Base-by-base conservation (phyloP, 2,329 filamentous ascomycete species). In the Botrytis sinoallii region DNA sequence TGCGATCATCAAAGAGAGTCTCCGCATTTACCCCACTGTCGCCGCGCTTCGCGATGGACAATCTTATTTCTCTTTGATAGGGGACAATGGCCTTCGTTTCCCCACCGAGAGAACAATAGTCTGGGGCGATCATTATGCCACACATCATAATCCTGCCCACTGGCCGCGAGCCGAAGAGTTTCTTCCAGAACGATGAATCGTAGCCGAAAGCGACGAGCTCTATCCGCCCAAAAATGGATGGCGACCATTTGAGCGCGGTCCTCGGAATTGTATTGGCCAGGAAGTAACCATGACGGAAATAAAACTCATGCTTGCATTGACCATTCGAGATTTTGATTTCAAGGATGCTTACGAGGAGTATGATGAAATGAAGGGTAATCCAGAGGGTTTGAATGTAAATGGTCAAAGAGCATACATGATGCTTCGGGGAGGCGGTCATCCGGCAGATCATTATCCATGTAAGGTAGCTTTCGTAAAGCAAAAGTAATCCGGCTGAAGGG, bases 211-310 rank as follows among this genome's bases (percentile, higher is more conserved):
- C 20, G 76, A 84, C 80, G 81, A 44, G 74, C 79, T 66, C 83
- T 85, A 77, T 65, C 77, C 77, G 3, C 29, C 32, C 10, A 74
- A 76, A n/a, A 72, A 84, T 65, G 88, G 87, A 1, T 90, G 84
- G 83, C 83, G 87, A 12, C 83, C 86, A 0, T 90, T 90, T 78
- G 86, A 87, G 76, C 83, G 85, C 71, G 88, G 88, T 0, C 83
- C 84, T 3, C 79, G 88, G 14, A 86, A 85, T 69, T 91, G 88
- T 77, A 85, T 89, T n/a, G 88, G 88, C 0, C 86, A 89, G 78
- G 84, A 84, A 74, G 80, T 88, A 38, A 87, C 85, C 1, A 84
- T 86, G 81, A 77, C 76, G 40, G 86, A 88, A 79, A 79, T 85
- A n/a, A 84, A 84, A 73, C 80, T 85, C 55, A 83, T 86, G 16